phyloP scores from a whole-genome alignment of 2,329 filamentous ascomycete species.

The Aspergillus nomiae region DNA sequence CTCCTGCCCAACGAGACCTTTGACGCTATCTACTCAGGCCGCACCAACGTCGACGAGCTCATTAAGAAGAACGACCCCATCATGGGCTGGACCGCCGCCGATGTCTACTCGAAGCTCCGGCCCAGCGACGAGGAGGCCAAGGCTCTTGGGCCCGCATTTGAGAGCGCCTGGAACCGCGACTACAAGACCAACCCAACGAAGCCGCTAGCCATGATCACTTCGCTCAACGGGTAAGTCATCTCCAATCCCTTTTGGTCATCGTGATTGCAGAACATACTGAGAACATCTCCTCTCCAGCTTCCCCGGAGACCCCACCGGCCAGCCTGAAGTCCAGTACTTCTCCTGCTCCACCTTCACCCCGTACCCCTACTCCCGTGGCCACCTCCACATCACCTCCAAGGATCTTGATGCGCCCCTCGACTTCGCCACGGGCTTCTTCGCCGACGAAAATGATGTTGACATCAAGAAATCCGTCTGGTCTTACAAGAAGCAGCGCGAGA shows the following conservation, averaged over 20 bases:
- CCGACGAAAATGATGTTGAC: too few relatives aligned
- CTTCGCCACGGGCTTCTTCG: too few relatives aligned
- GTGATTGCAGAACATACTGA: too few relatives aligned
- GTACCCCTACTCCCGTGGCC: constrained; percentile 7
- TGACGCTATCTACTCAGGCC: neutral
- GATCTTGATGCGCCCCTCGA: neutral
- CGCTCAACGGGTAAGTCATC: neutral
- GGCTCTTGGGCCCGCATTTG: constrained; percentile 1
- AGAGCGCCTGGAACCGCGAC: neutral
- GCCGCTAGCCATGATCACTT: neutral
- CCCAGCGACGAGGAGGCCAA: neutral
- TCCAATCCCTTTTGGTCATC: too few relatives aligned
- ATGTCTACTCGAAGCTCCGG: constrained; percentile 2
- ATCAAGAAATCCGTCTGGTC: constrained; percentile 4
- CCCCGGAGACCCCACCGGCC: neutral
- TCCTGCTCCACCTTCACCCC: neutral
- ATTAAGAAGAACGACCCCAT: neutral
- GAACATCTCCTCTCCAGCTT: too few relatives aligned
- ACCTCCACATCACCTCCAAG: constrained; percentile 1
- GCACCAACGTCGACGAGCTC: neutral
- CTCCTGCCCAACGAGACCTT: constrained; percentile 2
- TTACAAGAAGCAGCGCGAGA: constrained; percentile 6
- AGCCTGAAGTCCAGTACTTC: neutral
- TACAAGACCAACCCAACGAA: neutral
- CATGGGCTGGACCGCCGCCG: constrained; percentile 1